Percentiles rank a stretch among this genome's conserved stretches.
Conservation (phyloP, 345 rosid species). For the Arabidopsis thaliana region TAIR10.1 NC_003076.8:26296501-26297000, state of each 20-base stretch:
- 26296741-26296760: constrained; percentile 96
- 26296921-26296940: constrained; percentile 83
- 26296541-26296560: constrained; percentile 89
- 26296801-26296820: constrained; percentile 95
- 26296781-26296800: constrained; percentile 95
- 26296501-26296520: constrained; percentile 77
- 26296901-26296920: constrained; percentile 67
- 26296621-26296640: constrained; percentile 97
- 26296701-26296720: constrained; percentile 95
- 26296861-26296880: constrained; percentile 73
- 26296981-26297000: constrained; percentile 87
- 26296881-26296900: constrained; percentile 74
- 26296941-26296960: constrained; percentile 98
- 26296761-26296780: constrained; percentile 85
- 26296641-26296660: constrained; percentile 79
- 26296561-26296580: constrained; percentile 77
- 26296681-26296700: constrained; percentile 87
- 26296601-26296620: constrained; percentile 96
- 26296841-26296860: constrained; percentile 95
- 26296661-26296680: constrained; percentile 77
- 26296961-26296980: constrained; percentile 93
- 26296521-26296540: constrained; percentile 87
- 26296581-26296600: constrained; percentile 82
- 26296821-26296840: constrained; percentile 94
- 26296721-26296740: constrained; percentile 86